Evolutionary conservation across 108 stramenopile genomes (phyloP).

Genomic region (Skeletonema costatum): DNA sequence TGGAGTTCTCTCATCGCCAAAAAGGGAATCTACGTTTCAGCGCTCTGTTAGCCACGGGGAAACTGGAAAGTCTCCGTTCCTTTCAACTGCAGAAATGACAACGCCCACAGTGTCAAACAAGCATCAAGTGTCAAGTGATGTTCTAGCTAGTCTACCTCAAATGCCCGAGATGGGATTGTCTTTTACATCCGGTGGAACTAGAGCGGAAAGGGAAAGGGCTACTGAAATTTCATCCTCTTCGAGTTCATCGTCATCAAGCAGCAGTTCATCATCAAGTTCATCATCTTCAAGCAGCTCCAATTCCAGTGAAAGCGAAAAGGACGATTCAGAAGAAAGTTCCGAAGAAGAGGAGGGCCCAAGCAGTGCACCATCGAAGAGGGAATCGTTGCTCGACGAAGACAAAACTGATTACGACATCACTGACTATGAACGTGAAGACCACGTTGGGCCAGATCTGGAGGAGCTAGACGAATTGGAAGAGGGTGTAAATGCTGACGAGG

Average conservation of each 20-base stretch:
- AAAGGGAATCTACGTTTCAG: background rate
- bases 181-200: background rate
- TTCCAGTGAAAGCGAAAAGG: conserved; percentile 68
- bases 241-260: conserved; percentile 47
- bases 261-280: conserved; percentile 80
- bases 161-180: background rate
- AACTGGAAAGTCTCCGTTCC: conserved; percentile 5
- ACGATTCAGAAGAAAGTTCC: conserved; percentile 29
- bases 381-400: conserved; percentile 32
- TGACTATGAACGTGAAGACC: conserved; percentile 56
- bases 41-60: conserved; percentile 19
- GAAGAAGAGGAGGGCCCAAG: background rate
- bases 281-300: conserved; percentile 73
- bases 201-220: conserved; percentile 26
- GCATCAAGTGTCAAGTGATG: background rate
- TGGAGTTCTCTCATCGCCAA: background rate
- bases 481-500: conserved; percentile 43
- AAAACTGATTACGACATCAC: conserved; percentile 56
- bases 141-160: background rate
- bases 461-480: conserved; percentile 56
- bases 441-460: conserved; percentile 70
- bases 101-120: conserved; percentile 45
- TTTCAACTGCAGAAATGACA: conserved; percentile 6
- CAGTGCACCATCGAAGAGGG: background rate
- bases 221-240: conserved; percentile 55